Evolutionary conservation across 768 basidiomycete species (phyloP), one percentile per base, ranked within the genome.

Genomic region (Gloeostereum incarnatum): DNA sequence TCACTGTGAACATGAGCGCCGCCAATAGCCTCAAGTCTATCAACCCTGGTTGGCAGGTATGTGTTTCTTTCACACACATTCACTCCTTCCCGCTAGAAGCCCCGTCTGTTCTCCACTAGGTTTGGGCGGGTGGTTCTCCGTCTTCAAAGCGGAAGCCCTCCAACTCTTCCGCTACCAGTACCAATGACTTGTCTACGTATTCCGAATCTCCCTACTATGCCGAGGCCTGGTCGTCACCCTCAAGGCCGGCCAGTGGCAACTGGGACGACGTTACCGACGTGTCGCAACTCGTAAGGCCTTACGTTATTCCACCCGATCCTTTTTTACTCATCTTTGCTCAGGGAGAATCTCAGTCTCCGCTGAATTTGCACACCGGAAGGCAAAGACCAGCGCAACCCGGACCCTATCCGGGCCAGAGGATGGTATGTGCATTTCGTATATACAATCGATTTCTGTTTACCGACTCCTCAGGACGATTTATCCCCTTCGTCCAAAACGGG

Each of bases 1-100:
- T 78, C 48, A 68, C 64, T 29, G 66, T 72, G 16, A 67, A 66
- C 9, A 66, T 76, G 55, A 57, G 64, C 31, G 58, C 68, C n/a
- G 51, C 65, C 1, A 65, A 55, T 20, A 57, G 65, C 10, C 60
- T 77, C 40, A 77, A 78, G 50, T 55, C 59, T 21, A 63, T 78
- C 39, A 74, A 69, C 54, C 61, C 75, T 35, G 74, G 79, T 31
- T 83, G 81, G 81, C 78, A 81, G 72, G 81, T 74, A 40, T 34
- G 71, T 61, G 41, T 8, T 33, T 38, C 31, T 38, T 39, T 46
- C 36, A 17, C 35, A 23, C 20, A 40, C 41, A 14, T 40, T 39
- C 23, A 36, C 37, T 29, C 25, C 29, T 31, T 47, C 23, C 21
- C 9, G 25, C 31, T 21, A 29, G 10, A 38, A 31, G 46, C 32